A percentile compares a stretch with the other conserved stretches of the same genome.
Evolutionary conservation across 768 basidiomycete species (phyloP).

Genomic region (Russula earlei): DNA sequence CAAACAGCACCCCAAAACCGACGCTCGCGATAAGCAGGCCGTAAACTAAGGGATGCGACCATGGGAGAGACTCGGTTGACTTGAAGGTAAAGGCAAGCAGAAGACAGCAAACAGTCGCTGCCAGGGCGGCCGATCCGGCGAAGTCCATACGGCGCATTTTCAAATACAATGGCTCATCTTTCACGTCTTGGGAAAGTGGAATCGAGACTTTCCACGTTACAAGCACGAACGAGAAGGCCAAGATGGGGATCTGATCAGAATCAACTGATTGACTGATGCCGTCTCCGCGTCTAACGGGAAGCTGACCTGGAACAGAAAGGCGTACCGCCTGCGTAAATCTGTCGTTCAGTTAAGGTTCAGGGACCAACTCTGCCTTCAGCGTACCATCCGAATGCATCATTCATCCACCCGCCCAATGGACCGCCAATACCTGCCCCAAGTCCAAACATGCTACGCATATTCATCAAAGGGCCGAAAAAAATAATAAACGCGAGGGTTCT

Average conservation of each 20-base stretch:
- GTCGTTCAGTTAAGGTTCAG: neutral
- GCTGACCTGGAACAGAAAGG: slow-evolving; percentile 77
- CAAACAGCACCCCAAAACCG: slow-evolving; percentile 49
- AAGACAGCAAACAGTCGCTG: slow-evolving; percentile 55
- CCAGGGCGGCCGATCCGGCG: slow-evolving; percentile 74
- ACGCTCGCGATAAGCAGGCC: slow-evolving; percentile 52
- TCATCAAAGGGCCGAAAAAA: neutral
- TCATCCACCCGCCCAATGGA: slow-evolving; percentile 76
- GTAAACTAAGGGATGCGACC: slow-evolving; percentile 64
- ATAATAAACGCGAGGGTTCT: slow-evolving; percentile 21
- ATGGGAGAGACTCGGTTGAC: slow-evolving; percentile 66
- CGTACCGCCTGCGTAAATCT: slow-evolving; percentile 52
- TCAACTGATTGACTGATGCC: neutral
- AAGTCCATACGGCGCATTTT: slow-evolving; percentile 79
- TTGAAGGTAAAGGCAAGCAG: slow-evolving; percentile 73
- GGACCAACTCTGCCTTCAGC: slow-evolving; percentile 21
- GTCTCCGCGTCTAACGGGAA: slow-evolving; percentile 7
- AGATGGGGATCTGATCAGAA: slow-evolving; percentile 54
- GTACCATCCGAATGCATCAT: slow-evolving; percentile 79
- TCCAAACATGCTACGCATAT: slow-evolving; percentile 56
- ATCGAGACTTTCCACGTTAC: slow-evolving; percentile 76
- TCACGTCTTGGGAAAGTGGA: slow-evolving; percentile 54
- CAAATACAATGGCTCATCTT: slow-evolving; percentile 46
- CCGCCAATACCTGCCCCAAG: slow-evolving; percentile 75
- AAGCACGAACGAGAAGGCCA: slow-evolving; percentile 60